A percentile compares a stretch with the other conserved stretches of the same genome.
Conservation (phyloP, 805 yeast genomes). For the Sugiyamaella americana region DNA sequence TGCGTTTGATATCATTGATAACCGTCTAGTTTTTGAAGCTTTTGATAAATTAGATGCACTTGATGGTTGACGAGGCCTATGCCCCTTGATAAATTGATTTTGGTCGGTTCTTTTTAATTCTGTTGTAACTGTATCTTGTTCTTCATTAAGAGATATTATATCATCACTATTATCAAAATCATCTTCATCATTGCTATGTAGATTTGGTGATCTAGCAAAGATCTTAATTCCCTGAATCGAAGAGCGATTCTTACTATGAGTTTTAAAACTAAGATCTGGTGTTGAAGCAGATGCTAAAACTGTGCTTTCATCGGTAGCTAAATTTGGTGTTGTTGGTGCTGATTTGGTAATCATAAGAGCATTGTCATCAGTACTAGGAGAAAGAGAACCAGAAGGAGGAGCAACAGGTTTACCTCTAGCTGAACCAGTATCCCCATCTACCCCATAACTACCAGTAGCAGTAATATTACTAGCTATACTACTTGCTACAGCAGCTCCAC, state of each 20-base stretch:
- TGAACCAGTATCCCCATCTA: neutral
- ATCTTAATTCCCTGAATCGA: slow-evolving; percentile 4
- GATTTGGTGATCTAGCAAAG: slow-evolving; percentile 2
- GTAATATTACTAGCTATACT: neutral
- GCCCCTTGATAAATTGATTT: neutral
- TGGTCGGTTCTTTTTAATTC: slow-evolving; percentile 1
- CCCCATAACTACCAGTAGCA: neutral
- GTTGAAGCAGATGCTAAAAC: neutral
- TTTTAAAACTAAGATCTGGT: neutral
- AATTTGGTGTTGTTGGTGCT: neutral
- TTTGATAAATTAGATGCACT: slow-evolving; percentile 12
- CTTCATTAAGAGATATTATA: neutral
- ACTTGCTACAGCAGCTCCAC: neutral
- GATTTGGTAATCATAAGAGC: neutral
- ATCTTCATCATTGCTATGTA: neutral
- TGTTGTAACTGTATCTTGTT: neutral
- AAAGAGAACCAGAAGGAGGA: neutral
- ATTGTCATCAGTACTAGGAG: neutral
- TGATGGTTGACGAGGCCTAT: slow-evolving; percentile 12
- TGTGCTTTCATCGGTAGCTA: too few relatives aligned
- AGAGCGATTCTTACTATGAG: neutral
- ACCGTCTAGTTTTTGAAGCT: slow-evolving; percentile 10
- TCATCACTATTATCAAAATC: neutral
- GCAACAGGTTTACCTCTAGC: neutral
- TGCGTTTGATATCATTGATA: slow-evolving; percentile 18